Conservation (phyloP, 75 land plant species). For the Larix kaempferi region DNA sequence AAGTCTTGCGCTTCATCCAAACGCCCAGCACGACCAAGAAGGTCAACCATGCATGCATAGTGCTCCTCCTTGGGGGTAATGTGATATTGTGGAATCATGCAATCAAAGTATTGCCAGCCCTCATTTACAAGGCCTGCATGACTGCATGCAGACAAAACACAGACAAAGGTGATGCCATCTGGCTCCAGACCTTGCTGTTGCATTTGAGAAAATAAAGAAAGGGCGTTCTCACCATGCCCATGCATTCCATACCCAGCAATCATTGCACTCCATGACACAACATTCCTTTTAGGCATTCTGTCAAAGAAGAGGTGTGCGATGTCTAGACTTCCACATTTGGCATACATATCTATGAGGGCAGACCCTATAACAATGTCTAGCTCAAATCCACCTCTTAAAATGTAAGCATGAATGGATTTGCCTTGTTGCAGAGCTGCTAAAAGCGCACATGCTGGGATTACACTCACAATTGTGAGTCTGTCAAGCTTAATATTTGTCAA, state of each 20-base stretch:
- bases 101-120: conserved; percentile 16
- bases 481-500: conserved; percentile 27
- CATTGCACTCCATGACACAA: conserved; percentile 28
- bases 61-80: conserved; percentile 12
- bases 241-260: conserved; percentile 22
- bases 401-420: conserved; percentile 2
- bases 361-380: conserved; percentile 6
- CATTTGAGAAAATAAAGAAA: conserved; percentile 18
- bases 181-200: conserved; percentile 16
- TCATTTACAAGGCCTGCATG: conserved; percentile 18
- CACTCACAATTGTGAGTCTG: conserved; percentile 41
- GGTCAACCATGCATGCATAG: conserved; percentile 30
- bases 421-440: conserved; percentile 46
- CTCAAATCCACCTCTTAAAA: conserved; percentile 5
- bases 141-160: conserved; percentile 24
- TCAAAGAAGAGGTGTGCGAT: conserved; percentile 18
- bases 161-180: conserved; percentile 17
- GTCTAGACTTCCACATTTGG: conserved; percentile 16
- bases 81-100: conserved; percentile 10
- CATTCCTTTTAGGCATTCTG: conserved; percentile 7
- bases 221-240: conserved; percentile 18
- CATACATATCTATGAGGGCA: conserved; percentile 27
- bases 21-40: conserved; percentile 25
- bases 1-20: conserved; percentile 14
- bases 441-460: conserved; percentile 61